These are phyloP conservation scores for Cyathus striatus DNA, from an alignment of 768 basidiomycete genomes.

Conservation along the genomic window DNA sequence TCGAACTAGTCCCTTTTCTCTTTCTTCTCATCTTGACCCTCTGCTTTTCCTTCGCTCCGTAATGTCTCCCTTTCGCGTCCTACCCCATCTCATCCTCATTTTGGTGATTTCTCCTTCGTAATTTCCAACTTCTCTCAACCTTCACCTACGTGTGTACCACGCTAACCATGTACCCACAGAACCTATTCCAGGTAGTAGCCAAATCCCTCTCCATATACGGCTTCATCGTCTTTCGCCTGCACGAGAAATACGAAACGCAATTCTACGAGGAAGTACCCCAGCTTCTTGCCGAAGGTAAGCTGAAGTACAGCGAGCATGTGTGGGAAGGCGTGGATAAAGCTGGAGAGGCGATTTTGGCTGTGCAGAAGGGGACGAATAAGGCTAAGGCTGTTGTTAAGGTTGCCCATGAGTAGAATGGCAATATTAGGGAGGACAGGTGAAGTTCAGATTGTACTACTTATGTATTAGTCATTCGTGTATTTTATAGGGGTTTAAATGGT, in stretches of 20 bases:
- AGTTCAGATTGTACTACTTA: too few species aligned
- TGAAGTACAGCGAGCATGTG: constrained; percentile 43
- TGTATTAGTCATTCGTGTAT: too few species aligned
- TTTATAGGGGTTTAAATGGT: too few species aligned
- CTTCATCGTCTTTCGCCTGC: constrained; percentile 30
- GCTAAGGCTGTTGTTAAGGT: constrained; percentile 30
- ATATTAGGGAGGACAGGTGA: too few species aligned
- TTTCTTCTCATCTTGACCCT: too few species aligned
- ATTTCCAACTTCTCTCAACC: too few species aligned
- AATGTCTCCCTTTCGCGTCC: too few species aligned
- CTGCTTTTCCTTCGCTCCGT: neutral
- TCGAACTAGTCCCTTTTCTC: too few species aligned
- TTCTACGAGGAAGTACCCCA: constrained; percentile 38
- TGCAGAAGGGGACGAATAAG: constrained; percentile 29
- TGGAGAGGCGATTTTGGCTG: constrained; percentile 26
- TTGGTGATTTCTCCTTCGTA: too few species aligned
- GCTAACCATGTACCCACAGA: constrained; percentile 17
- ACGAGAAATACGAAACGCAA: constrained; percentile 28
- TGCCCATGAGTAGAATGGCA: too few species aligned
- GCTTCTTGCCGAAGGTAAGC: constrained; percentile 36
- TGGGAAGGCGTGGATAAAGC: constrained; percentile 36
- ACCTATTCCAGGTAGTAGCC: constrained; percentile 28
- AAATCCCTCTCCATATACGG: constrained; percentile 34
- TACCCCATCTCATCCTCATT: too few species aligned
- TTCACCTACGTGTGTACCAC: too few species aligned